Evolutionary conservation across 75 land plant genomes (phyloP), one percentile per base, ranked within the genome.

Genomic region (Ceratopteris richardii): DNA sequence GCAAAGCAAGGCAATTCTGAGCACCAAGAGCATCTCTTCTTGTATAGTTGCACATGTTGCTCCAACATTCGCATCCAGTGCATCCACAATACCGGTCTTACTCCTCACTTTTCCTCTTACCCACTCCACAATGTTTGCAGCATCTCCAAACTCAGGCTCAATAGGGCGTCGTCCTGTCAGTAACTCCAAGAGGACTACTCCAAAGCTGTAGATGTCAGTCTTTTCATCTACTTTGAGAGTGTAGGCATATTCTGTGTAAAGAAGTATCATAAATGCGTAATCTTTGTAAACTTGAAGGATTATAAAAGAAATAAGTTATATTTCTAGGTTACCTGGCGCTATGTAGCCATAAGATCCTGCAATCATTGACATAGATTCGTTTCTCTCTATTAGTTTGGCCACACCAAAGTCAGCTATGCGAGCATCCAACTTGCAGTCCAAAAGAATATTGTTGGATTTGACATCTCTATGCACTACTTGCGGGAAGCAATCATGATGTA

Each of bases 401-500:
- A 95, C 78, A 7, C 99, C 97, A 60, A 90, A 95, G 62, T 90
- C 97, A 0, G 99, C 95, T 12, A 89, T 82, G 9, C 95, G 42
- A 5, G 95, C 95, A 66, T 89, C 95, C 95, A 89, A 82, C 31
- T 82, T 80, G 2, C 46, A 72, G 59, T 89, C 95, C 27, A 89
- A 61, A 24, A 89, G 53, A 1, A 89, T 86, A 44, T 89, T 89
- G 58, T 86, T 80, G 9, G 95, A 82, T 65, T 89, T 89, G 23
- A 89, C 66, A 56, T 89, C 95, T 18, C 95, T 77, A 51, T 89
- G 95, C n/a, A 89, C 82, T 42, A 89, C 78, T 7, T 76, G 79
- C 0, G 95, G 95, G 18, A 77, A 64, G 55, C 90, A 89, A 64
- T 89, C 95, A 36, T 89, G 95, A 70, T 89, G 95, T 0, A 89